Conservation (phyloP, 2,329 filamentous ascomycete species). For the Beauveria sp. region DNA sequence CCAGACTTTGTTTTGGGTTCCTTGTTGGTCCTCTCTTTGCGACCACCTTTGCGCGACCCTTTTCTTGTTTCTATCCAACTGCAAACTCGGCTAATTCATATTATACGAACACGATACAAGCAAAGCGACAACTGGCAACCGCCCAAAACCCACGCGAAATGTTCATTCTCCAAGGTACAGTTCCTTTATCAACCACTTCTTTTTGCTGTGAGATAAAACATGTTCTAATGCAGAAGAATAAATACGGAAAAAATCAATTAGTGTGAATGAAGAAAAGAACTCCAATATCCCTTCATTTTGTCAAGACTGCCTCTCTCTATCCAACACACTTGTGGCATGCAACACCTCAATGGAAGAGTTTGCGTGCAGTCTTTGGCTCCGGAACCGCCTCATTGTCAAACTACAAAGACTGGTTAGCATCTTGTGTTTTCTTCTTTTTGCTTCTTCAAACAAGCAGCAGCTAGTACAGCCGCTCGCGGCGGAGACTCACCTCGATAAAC, state of each 20-base stretch:
- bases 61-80: no score
- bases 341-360: conserved; percentile 32
- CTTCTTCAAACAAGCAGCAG: not conserved
- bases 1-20: no score
- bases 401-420: conserved; percentile 17
- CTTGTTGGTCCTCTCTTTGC: no score
- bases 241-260: not conserved
- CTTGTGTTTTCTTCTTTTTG: not conserved
- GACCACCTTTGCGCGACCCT: no score
- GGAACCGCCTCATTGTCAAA: conserved; percentile 33
- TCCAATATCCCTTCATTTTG: not conserved
- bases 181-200: no score
- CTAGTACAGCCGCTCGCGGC: not conserved
- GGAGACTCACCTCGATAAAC: conserved; percentile 66
- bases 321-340: not conserved
- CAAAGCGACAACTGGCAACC: no score
- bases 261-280: not conserved
- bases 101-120: no score
- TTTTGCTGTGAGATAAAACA: not conserved
- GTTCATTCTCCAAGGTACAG: not conserved
- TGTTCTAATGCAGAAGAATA: not conserved
- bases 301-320: not conserved
- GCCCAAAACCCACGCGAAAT: no score
- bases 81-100: no score
- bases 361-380: conserved; percentile 25